Evolutionary conservation across 2,329 filamentous ascomycete species (phyloP).

Genomic region (Exophiala sp.): DNA sequence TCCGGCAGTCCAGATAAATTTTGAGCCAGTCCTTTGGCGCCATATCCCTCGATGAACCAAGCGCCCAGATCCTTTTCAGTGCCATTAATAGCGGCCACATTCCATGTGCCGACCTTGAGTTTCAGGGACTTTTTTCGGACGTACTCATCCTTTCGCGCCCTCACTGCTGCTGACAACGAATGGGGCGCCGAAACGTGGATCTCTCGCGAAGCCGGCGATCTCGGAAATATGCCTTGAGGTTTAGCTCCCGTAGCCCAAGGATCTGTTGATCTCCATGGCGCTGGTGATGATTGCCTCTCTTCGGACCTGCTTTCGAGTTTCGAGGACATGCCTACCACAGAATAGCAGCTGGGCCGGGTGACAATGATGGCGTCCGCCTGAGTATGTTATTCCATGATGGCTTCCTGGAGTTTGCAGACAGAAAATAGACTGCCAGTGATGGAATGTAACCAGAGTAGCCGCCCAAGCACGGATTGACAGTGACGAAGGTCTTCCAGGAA

Average conservation of each 20-base stretch:
- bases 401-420: not conserved
- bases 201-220: slow-evolving; percentile 23
- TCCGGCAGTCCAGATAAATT: slow-evolving; percentile 51
- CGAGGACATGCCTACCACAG: slow-evolving; percentile 13
- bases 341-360: not conserved
- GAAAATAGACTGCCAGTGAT: not conserved
- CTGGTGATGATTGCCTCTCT: slow-evolving; percentile 14
- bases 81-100: slow-evolving; percentile 76
- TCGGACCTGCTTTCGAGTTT: slow-evolving; percentile 6
- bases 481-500: not conserved
- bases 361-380: not conserved
- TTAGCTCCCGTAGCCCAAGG: slow-evolving; percentile 31
- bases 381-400: slow-evolving; percentile 13
- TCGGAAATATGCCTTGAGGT: slow-evolving; percentile 47
- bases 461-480: not conserved
- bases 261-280: slow-evolving; percentile 22
- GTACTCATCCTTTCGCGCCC: slow-evolving; percentile 72
- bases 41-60: slow-evolving; percentile 80
- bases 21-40: slow-evolving; percentile 63
- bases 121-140: slow-evolving; percentile 66
- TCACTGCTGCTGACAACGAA: slow-evolving; percentile 55
- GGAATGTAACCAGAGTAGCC: not conserved
- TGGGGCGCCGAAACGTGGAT: slow-evolving; percentile 30
- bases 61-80: slow-evolving; percentile 80
- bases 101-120: slow-evolving; percentile 92